phyloP scores from a whole-genome alignment of 345 rosid species.

The Murraya paniculata region DNA sequence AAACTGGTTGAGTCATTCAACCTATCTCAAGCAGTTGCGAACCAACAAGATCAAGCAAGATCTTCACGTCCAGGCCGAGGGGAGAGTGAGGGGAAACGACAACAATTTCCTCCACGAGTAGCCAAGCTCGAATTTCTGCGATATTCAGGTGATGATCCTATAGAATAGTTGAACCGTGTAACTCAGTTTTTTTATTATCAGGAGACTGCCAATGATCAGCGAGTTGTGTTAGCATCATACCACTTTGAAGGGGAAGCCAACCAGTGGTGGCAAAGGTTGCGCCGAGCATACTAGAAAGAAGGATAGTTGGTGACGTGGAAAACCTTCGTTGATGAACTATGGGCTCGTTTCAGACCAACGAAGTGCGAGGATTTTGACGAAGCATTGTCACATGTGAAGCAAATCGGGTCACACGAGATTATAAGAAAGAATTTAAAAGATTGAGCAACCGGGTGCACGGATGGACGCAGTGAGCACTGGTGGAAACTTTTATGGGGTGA shows the following conservation, averaged over 20 bases:
- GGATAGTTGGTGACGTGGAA: background rate
- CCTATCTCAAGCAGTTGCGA: too few relatives aligned
- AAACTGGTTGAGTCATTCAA: too few relatives aligned
- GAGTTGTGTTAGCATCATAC: background rate
- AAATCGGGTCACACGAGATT: background rate
- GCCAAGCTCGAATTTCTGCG: too few relatives aligned
- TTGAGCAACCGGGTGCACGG: background rate
- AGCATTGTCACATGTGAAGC: background rate
- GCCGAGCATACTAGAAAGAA: background rate
- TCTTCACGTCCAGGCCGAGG: too few relatives aligned
- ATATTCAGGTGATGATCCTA: too few relatives aligned
- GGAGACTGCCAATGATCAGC: background rate
- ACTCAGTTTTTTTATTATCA: too few relatives aligned
- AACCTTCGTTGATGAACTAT: background rate
- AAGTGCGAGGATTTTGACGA: background rate
- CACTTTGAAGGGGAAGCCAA: background rate
- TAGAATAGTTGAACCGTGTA: too few relatives aligned
- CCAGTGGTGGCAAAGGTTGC: background rate
- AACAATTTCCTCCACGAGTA: too few relatives aligned
- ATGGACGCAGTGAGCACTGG: background rate
- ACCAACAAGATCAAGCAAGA: too few relatives aligned
- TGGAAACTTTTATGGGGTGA: background rate
- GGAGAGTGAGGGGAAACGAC: too few relatives aligned
- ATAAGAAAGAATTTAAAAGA: background rate
- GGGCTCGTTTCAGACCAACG: background rate